Evolutionary conservation across 2,329 filamentous ascomycete species (phyloP).

Genomic region (Trichoderma koningiopsis): DNA sequence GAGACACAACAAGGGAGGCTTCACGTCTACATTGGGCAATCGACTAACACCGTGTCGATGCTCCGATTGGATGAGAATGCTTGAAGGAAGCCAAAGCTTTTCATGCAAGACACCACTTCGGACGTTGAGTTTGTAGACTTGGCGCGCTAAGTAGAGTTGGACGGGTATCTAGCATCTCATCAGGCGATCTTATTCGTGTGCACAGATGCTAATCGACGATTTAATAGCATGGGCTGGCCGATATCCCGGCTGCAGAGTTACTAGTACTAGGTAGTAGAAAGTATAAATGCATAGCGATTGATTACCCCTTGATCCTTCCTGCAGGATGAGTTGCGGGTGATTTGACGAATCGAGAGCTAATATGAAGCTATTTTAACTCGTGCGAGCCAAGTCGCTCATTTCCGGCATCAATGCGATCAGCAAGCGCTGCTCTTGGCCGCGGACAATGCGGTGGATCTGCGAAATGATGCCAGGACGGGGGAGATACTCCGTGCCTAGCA

Average conservation of each 20-base stretch:
- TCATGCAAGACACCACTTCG: slow-evolving; percentile 11
- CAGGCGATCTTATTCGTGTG: slow-evolving; percentile 7
- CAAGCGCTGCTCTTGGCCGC: background rate
- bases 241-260: background rate
- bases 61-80: background rate
- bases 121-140: slow-evolving; percentile 1
- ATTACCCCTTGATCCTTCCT: background rate
- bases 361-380: slow-evolving; percentile 18
- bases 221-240: slow-evolving; percentile 6
- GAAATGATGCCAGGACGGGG: background rate
- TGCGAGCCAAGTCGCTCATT: slow-evolving; percentile 20
- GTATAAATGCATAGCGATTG: background rate
- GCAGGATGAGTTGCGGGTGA: background rate
- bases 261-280: background rate
- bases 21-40: background rate
- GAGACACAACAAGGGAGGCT: background rate
- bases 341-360: background rate
- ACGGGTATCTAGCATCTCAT: slow-evolving; percentile 16
- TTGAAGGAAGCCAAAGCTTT: background rate
- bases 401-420: slow-evolving; percentile 22
- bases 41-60: background rate
- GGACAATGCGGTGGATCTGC: slow-evolving; percentile 14
- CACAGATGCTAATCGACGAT: slow-evolving; percentile 15
- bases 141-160: slow-evolving; percentile 11
- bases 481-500: background rate